A percentile compares a stretch with the other conserved stretches of the same genome.
Evolutionary conservation across 2,329 filamentous ascomycete genomes (phyloP).

Genomic region (Colletotrichum ledebouriae): DNA sequence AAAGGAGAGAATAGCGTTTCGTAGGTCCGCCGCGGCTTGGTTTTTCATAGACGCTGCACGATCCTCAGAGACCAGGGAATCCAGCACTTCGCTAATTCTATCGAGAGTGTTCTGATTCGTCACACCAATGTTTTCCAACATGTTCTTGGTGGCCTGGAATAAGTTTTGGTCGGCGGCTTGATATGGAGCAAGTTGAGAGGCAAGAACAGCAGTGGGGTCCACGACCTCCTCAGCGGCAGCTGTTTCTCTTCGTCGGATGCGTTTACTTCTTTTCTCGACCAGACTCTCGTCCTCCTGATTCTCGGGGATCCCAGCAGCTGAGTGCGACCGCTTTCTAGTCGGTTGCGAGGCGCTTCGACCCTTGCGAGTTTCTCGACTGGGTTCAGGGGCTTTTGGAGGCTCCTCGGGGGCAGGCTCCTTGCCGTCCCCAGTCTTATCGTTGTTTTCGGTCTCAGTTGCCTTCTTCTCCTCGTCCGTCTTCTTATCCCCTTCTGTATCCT

Average conservation of each 20-base stretch:
- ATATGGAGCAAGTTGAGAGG: conserved; percentile 68
- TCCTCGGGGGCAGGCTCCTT: conserved; percentile 14
- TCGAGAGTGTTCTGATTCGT: conserved; percentile 62
- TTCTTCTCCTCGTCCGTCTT: not conserved
- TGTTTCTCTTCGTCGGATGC: conserved; percentile 72
- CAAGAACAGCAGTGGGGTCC: conserved; percentile 65
- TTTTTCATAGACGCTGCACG: conserved; percentile 63
- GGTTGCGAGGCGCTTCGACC: conserved; percentile 55
- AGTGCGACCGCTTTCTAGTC: conserved; percentile 73
- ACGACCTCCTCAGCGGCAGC: conserved; percentile 64
- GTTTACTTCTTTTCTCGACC: conserved; percentile 74
- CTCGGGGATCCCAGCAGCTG: conserved; percentile 70
- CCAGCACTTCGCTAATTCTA: conserved; percentile 63
- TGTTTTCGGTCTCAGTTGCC: not conserved
- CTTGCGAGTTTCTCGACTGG: conserved; percentile 51
- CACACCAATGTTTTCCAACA: conserved; percentile 68
- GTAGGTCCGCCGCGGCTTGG: conserved; percentile 63
- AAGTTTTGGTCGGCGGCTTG: conserved; percentile 69
- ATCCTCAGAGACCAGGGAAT: conserved; percentile 65
- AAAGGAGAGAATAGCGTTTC: conserved; percentile 62
- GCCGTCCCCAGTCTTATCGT: conserved; percentile 27
- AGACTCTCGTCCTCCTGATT: conserved; percentile 68
- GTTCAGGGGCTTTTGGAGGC: conserved; percentile 48
- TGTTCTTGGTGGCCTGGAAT: conserved; percentile 67
- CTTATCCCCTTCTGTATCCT: conserved; percentile 30